Conservation (phyloP, 805 yeast genomes). For the Teunomyces panamensis region DNA sequence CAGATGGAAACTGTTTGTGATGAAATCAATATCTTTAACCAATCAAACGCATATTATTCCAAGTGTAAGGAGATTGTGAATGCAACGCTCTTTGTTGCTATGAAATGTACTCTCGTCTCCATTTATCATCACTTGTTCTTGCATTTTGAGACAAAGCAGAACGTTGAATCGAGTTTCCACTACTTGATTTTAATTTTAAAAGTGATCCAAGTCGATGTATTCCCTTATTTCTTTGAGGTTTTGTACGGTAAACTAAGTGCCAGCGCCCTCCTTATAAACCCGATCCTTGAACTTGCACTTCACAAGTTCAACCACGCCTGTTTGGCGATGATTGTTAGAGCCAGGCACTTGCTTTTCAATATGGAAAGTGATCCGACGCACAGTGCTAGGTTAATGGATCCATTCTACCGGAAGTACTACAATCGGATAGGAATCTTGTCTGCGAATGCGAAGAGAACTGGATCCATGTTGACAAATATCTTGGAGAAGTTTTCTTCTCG, state of each 20-base stretch:
- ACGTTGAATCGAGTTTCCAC: conserved; percentile 6
- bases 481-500: conserved; percentile 9
- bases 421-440: conserved; percentile 7
- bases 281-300: conserved; percentile 7
- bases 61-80: conserved; percentile 6
- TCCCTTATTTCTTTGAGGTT: conserved; percentile 12
- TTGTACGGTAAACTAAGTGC: conserved; percentile 9
- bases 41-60: conserved; percentile 4
- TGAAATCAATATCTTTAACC: conserved; percentile 5
- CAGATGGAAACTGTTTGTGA: conserved; percentile 9
- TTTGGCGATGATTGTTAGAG: conserved; percentile 19
- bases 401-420: conserved; percentile 4
- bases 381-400: background rate
- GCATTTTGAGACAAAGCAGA: conserved; percentile 10
- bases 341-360: conserved; percentile 11
- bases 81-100: conserved; percentile 10
- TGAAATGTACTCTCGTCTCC: conserved; percentile 10
- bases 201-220: conserved; percentile 7
- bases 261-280: conserved; percentile 8
- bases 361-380: conserved; percentile 13
- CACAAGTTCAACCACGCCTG: conserved; percentile 11
- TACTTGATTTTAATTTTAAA: conserved; percentile 9
- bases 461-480: conserved; percentile 6
- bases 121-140: conserved; percentile 11
- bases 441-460: conserved; percentile 8